Evolutionary conservation across 1,284 basidiomycete genomes (phyloP), one percentile per base, ranked within the genome.

Genomic region (Peniophora sp.): DNA sequence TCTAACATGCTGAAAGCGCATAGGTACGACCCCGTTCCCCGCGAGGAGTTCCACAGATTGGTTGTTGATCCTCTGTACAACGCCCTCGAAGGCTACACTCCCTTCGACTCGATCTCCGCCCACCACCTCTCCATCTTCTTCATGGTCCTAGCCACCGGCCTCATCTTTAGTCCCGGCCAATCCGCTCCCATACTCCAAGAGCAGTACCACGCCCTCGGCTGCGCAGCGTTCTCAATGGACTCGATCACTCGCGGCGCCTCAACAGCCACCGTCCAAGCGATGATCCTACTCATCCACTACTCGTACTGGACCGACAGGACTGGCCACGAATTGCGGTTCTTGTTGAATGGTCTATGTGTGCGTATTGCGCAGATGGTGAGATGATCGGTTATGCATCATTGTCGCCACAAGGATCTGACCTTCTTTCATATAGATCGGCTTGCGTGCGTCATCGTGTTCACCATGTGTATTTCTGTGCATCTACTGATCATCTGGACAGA

Each of bases 81-180:
- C 17, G 51, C 57, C n/a, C 49, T 60, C 8, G 64, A 60, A 3
- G 57, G 60, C 39, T 55, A 61, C 12, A 62, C 60, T 15, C 47
- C 55, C 42, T 56, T 72, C n/a, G 63, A 71, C 18, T 49, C 45
- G 8, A 51, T 77, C 11, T 73, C 75, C 49, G 64, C 75, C 1
- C 77, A 79, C 54, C 61, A 65, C 24, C 64, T 80, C 11, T 65
- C 77, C 9, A 65, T 76, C 20, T 75, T 79, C 57, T 79, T 78
- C 56, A 68, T 73, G 45, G 52, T 75, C 15, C 56, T 80, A 5
- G 74, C 74, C 11, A 67, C 67, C 18, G 76, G 76, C 5, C 59
- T 64, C 6, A 58, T 73, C 35, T 70, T 72, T 51, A 71, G 71
- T 47, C 53, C 68, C 35, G 58, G 71, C 35, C 50, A 67, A 6